Conservation (phyloP, 495 filamentous ascomycete genomes). For the Bacidia gigantensis region DNA sequence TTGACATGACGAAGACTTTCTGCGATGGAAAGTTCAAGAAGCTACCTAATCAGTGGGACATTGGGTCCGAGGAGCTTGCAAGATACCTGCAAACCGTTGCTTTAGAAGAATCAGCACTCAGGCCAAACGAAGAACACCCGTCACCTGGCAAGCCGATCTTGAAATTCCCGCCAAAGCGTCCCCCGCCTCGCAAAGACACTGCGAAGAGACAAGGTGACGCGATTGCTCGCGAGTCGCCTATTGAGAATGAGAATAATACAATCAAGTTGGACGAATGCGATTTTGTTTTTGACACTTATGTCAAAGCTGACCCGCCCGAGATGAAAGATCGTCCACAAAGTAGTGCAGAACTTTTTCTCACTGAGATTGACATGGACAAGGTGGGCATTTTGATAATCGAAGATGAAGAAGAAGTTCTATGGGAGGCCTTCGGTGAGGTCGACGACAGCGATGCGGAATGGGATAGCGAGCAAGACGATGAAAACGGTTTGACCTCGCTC, state of each 20-base stretch:
- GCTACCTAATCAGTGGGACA: conserved; percentile 26
- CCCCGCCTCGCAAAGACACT: conserved; percentile 16
- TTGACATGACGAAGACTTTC: neutral
- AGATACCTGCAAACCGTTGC: conserved; percentile 34
- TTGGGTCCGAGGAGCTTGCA: conserved; percentile 32
- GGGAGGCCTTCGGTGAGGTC: conserved; percentile 42
- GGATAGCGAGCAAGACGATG: conserved; percentile 49
- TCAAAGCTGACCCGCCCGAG: conserved; percentile 24
- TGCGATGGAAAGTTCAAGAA: neutral
- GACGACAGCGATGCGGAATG: conserved; percentile 39
- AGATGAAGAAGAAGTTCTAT: conserved; percentile 41
- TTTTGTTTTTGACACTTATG: conserved; percentile 52
- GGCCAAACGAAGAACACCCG: conserved; percentile 21
- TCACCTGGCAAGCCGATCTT: conserved; percentile 6
- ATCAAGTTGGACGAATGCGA: conserved; percentile 37
- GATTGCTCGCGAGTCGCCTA: conserved; percentile 10
- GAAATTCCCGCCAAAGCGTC: conserved; percentile 21
- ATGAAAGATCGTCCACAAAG: neutral
- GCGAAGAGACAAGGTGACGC: conserved; percentile 11
- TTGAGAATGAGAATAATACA: conserved; percentile 16
- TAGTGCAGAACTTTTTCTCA: neutral
- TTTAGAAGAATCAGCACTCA: conserved; percentile 21
- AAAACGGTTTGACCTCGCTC: conserved; percentile 34
- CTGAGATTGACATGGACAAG: conserved; percentile 15
- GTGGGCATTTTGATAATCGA: conserved; percentile 47